A percentile compares a stretch with the other conserved stretches of the same genome.
These are phyloP conservation scores for Neospora caninum DNA, from an alignment of 169 alveolate species.

Conservation along the genomic window DNA sequence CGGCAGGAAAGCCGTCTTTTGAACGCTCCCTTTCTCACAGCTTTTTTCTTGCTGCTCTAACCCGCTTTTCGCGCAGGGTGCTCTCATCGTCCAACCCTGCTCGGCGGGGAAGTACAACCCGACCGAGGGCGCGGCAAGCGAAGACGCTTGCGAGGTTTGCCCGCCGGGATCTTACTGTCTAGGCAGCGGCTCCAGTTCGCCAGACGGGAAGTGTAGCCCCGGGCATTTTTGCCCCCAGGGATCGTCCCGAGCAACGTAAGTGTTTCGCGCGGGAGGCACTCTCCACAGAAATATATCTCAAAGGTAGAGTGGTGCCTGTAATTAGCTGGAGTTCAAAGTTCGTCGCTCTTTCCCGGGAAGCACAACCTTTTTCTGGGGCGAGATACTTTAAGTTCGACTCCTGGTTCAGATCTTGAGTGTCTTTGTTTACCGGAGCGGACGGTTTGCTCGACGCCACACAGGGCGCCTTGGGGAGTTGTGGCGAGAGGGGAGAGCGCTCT, in stretches of 20 bases:
- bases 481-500: too few relatives aligned
- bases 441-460: too few relatives aligned
- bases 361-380: too few relatives aligned
- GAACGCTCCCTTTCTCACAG: neutral
- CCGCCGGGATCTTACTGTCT: slow-evolving; percentile 55
- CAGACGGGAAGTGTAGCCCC: slow-evolving; percentile 25
- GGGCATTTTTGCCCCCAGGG: slow-evolving; percentile 46
- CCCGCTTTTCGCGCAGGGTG: neutral
- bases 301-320: too few relatives aligned
- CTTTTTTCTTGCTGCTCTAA: neutral
- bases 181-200: neutral
- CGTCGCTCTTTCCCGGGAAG: too few relatives aligned
- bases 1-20: neutral
- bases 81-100: neutral
- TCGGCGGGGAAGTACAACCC: neutral
- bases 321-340: too few relatives aligned
- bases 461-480: too few relatives aligned
- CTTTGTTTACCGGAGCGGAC: too few relatives aligned
- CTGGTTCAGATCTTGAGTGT: too few relatives aligned
- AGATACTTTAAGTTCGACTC: too few relatives aligned
- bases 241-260: neutral
- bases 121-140: neutral
- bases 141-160: slow-evolving; percentile 2
- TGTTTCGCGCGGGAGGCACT: neutral
- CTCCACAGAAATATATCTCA: too few relatives aligned